These are phyloP conservation scores for Boletus smithii DNA, from an alignment of 1,284 basidiomycete genomes.

Conservation along the genomic window DNA sequence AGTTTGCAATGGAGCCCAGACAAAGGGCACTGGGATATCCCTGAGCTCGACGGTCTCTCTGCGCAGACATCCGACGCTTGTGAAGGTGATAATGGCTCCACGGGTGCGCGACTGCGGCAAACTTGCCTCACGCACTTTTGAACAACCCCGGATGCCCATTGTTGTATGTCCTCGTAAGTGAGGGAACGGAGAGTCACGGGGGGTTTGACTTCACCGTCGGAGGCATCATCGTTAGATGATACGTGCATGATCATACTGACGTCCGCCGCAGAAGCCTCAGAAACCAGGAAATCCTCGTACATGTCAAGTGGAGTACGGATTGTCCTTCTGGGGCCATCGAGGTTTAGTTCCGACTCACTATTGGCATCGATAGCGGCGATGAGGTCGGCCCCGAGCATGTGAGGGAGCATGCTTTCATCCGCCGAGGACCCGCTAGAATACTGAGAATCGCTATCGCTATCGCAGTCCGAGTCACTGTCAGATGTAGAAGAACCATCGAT, in stretches of 20 bases:
- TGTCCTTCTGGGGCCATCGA: slow-evolving; percentile 4
- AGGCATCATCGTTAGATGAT: slow-evolving; percentile 14
- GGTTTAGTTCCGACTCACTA: slow-evolving; percentile 26
- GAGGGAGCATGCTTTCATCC: slow-evolving; percentile 23
- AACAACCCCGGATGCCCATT: slow-evolving; percentile 27
- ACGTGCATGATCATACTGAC: slow-evolving; percentile 26
- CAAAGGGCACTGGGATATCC: slow-evolving; percentile 42
- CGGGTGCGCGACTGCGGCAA: slow-evolving; percentile 7
- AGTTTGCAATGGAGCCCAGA: slow-evolving; percentile 32
- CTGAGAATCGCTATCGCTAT: slow-evolving; percentile 22
- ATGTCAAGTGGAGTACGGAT: neutral
- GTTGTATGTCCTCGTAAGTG: slow-evolving; percentile 26
- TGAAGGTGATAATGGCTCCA: slow-evolving; percentile 25
- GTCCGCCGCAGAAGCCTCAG: slow-evolving; percentile 21
- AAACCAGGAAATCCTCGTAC: slow-evolving; percentile 13
- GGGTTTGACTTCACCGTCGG: slow-evolving; percentile 8
- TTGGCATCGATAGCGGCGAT: slow-evolving; percentile 30
- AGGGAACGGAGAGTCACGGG: slow-evolving; percentile 16
- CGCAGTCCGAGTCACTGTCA: slow-evolving; percentile 19
- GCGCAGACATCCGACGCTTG: slow-evolving; percentile 31
- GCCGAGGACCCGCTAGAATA: slow-evolving; percentile 22
- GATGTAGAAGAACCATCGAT: slow-evolving; percentile 14
- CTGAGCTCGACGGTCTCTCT: slow-evolving; percentile 25
- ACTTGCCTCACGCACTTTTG: slow-evolving; percentile 26
- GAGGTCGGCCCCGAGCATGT: slow-evolving; percentile 29